These are phyloP conservation scores for Agrocybe praecox DNA, from an alignment of 768 basidiomycete genomes.

Conservation along the genomic window DNA sequence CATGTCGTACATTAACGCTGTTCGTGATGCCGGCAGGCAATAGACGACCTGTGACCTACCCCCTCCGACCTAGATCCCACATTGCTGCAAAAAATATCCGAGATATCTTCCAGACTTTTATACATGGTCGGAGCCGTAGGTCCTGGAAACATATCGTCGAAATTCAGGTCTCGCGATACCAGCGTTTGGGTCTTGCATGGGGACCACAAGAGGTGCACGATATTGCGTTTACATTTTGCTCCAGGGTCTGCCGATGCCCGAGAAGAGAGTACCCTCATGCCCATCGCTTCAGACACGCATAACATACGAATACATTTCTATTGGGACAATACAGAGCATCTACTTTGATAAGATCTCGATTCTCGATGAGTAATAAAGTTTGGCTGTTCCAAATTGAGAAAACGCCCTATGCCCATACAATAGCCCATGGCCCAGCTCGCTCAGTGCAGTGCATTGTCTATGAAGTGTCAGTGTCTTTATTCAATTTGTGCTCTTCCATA, in stretches of 20 bases:
- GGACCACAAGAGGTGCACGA: neutral
- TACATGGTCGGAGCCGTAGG: neutral
- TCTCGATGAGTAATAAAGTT: too few relatives aligned
- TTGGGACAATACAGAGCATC: too few relatives aligned
- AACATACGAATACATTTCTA: neutral
- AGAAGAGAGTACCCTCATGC: too few relatives aligned
- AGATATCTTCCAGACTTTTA: neutral
- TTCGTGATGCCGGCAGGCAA: constrained; percentile 2
- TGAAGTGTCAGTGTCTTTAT: too few relatives aligned
- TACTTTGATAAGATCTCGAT: too few relatives aligned
- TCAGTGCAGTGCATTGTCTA: too few relatives aligned
- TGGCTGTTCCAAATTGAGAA: too few relatives aligned
- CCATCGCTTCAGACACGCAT: neutral
- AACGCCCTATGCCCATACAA: too few relatives aligned
- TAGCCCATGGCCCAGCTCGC: too few relatives aligned
- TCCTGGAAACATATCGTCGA: neutral
- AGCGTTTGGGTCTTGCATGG: too few relatives aligned
- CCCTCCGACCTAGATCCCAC: neutral
- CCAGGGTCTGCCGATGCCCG: neutral
- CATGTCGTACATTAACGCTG: constrained; percentile 2
- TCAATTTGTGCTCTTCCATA: too few relatives aligned
- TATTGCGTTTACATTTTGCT: neutral
- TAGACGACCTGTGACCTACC: neutral
- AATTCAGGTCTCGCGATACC: neutral
- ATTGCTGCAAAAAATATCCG: neutral